Percentiles rank a stretch among this genome's conserved stretches.
Evolutionary conservation across 1,284 basidiomycete species (phyloP).

Genomic region (Sanguinoderma infundibulare): DNA sequence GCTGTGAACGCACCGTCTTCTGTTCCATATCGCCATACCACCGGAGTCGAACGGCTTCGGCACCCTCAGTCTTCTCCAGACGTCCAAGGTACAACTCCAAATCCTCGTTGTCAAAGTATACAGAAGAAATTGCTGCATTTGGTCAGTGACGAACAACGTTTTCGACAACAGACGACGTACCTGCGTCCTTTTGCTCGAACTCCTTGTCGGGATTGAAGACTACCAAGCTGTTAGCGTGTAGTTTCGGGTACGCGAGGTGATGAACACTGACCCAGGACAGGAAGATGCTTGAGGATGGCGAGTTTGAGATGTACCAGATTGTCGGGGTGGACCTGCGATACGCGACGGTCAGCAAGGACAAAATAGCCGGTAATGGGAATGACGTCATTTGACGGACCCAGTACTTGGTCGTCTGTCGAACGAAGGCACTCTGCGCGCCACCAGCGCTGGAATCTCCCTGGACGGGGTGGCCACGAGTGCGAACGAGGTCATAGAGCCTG

Average conservation of each 20-base stretch:
- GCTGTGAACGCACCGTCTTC: conserved; percentile 61
- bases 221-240: conserved; percentile 36
- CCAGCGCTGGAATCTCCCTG: conserved; percentile 94
- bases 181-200: conserved; percentile 88
- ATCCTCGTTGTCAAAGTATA: conserved; percentile 95
- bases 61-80: conserved; percentile 98
- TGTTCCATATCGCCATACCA: conserved; percentile 97
- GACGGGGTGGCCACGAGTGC: conserved; percentile 94
- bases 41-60: conserved; percentile 93
- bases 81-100: conserved; percentile 98
- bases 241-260: not conserved
- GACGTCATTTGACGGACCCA: conserved; percentile 68
- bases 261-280: conserved; percentile 76
- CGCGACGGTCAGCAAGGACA: not conserved
- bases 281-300: conserved; percentile 91
- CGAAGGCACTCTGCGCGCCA: conserved; percentile 95
- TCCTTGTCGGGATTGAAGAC: conserved; percentile 98
- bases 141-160: not conserved
- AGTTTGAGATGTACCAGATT: conserved; percentile 97
- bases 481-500: conserved; percentile 93
- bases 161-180: conserved; percentile 40
- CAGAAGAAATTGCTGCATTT: conserved; percentile 76
- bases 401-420: conserved; percentile 98
- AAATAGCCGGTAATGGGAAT: not conserved
- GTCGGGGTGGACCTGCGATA: conserved; percentile 82